Evolutionary conservation across 345 rosid genomes (phyloP), one percentile per base, ranked within the genome.

Genomic region (Aquilaria yunnanensis): DNA sequence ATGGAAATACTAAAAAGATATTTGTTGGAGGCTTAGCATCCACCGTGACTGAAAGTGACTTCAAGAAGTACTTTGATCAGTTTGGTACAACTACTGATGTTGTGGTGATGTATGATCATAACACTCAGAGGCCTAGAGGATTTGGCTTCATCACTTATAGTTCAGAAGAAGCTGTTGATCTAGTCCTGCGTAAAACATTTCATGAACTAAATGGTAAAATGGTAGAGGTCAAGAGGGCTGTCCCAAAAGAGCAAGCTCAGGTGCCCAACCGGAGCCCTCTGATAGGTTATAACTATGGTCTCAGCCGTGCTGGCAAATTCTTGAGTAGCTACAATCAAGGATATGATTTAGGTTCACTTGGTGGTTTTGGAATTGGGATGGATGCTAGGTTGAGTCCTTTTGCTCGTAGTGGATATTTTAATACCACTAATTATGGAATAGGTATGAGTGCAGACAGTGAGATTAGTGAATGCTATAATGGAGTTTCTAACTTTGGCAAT

Each of bases 171-270:
- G 85, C 99, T 32, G 96, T 94, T 54, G 97, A 94, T 49, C 74
- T 81, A 73, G 99, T 88, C 70, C 87, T 94, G 72, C 84, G 78
- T 68, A 86, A 78, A 73, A 90, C 89, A 56, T 94, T 94, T 72
- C 99, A 94, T 45, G 99, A 94, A 76, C 89, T 94, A 30, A 94
- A 94, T 43, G 97, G 97, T 52, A 94, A 94, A 78, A 81, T 88
- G 95, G 97, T 94, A 12, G 99, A 94, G 86, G 99, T 94, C 67
- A 94, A 94, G 85, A 81, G 88, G 73, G 99, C 97, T 34, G 96
- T 94, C 54, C 99, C 97, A 29, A 94, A 88, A 71, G 99, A 94
- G 76, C 83, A 77, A 13, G 80, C 95, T 6, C 82, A 85, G 1
- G 82, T 79, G 66, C 85, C 87, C 60, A 77, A 51, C 61, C 90